phyloP scores from a whole-genome alignment of 768 basidiomycete genomes.

The Serendipita sp. region DNA sequence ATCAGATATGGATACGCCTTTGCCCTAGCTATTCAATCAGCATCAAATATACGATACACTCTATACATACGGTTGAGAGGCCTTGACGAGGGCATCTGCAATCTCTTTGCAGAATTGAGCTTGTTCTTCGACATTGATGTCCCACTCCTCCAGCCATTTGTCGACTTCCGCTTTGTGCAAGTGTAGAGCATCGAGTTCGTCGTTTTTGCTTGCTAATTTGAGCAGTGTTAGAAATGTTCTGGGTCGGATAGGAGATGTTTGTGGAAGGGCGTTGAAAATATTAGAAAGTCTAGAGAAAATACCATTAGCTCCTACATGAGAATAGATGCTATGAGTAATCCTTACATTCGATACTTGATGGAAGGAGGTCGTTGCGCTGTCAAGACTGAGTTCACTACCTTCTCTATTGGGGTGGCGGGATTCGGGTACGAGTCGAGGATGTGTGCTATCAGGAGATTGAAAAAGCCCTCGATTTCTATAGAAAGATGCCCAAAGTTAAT shows the following conservation, averaged over 20 bases:
- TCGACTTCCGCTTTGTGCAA: conserved; percentile 48
- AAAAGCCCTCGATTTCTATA: conserved; percentile 73
- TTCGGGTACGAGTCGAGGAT: conserved; percentile 48
- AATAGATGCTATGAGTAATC: conserved; percentile 12
- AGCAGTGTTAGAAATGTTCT: conserved; percentile 49
- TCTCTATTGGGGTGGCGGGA: conserved; percentile 32
- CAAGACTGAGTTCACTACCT: conserved; percentile 40
- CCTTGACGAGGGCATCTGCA: conserved; percentile 40
- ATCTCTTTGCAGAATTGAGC: conserved; percentile 49
- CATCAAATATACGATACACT: not conserved
- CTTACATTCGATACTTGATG: conserved; percentile 66
- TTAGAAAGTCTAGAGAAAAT: conserved; percentile 46
- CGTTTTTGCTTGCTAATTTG: conserved; percentile 39
- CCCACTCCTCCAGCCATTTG: conserved; percentile 68
- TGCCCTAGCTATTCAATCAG: conserved; percentile 25
- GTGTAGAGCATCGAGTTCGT: conserved; percentile 46
- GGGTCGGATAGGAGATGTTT: conserved; percentile 46
- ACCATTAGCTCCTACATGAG: conserved; percentile 9
- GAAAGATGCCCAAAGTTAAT: not conserved
- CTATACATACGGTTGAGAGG: conserved; percentile 40
- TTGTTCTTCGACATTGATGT: conserved; percentile 44
- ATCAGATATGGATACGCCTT: conserved; percentile 50
- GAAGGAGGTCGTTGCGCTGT: conserved; percentile 32
- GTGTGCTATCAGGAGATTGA: conserved; percentile 68
- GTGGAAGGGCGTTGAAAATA: conserved; percentile 62